These are phyloP conservation scores for Wilhelminamyces savonicus DNA, from an alignment of 805 yeast species.

Conservation along the genomic window DNA sequence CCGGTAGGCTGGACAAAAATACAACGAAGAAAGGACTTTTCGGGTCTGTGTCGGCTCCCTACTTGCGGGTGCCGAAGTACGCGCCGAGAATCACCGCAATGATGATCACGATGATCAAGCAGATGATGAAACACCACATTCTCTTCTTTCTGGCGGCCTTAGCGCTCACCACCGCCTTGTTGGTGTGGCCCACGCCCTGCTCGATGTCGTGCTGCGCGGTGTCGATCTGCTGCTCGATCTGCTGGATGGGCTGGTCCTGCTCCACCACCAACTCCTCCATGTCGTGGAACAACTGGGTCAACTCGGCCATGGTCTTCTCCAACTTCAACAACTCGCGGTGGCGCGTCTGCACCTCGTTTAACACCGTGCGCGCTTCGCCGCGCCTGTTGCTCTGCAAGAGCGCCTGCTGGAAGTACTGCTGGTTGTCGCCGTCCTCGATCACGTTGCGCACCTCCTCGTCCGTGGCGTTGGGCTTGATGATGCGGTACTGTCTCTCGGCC, in stretches of 20 bases:
- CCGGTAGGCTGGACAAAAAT: too few relatives aligned
- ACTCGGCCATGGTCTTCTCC: conserved; percentile 92
- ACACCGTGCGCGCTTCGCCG: conserved; percentile 92
- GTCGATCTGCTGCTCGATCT: conserved; percentile 72
- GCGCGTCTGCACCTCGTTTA: conserved; percentile 92
- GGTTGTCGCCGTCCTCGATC: conserved; percentile 72
- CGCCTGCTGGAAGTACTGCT: conserved; percentile 93
- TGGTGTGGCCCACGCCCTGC: conserved; percentile 90
- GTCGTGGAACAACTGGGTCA: conserved; percentile 89
- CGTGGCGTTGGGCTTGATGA: conserved; percentile 81
- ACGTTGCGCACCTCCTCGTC: conserved; percentile 81
- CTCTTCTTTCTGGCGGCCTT: conserved; percentile 86
- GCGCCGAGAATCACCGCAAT: conserved; percentile 68
- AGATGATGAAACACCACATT: conserved; percentile 74
- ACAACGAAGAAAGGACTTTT: too few relatives aligned
- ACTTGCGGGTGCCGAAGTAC: conserved; percentile 34
- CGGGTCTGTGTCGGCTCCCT: too few relatives aligned
- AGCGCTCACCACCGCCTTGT: conserved; percentile 83
- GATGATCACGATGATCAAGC: conserved; percentile 51
- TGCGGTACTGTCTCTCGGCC: conserved; percentile 88
- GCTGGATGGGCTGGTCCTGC: conserved; percentile 84
- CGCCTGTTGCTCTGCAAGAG: conserved; percentile 78
- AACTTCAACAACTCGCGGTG: conserved; percentile 92
- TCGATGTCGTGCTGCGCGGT: conserved; percentile 87
- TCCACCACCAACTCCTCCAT: conserved; percentile 95